Percentiles rank a stretch among this genome's conserved stretches.
Evolutionary conservation across 352 stramenopile genomes (phyloP).

Genomic region (Phytophthora pluvialis): DNA sequence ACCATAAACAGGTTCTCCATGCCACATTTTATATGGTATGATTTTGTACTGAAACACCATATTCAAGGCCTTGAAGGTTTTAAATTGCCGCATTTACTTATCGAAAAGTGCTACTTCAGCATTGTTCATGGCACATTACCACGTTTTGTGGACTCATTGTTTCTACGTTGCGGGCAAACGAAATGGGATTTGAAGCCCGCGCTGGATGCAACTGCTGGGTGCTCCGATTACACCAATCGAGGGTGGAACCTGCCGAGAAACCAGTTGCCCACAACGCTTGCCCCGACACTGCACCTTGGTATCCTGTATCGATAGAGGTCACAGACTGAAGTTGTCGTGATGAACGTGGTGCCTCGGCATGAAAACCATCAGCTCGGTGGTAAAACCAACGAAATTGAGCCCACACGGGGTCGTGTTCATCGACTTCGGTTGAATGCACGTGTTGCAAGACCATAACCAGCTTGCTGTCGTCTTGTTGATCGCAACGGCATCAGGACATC

Average conservation of each 20-base stretch:
- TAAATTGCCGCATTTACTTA: not conserved
- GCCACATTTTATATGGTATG: not conserved
- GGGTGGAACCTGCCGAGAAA: conserved; percentile 25
- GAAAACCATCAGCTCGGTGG: conserved; percentile 1
- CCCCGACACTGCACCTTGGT: conserved; percentile 7
- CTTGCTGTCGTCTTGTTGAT: conserved; percentile 1
- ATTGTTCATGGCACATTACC: not conserved
- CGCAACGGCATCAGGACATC: conserved; percentile 2
- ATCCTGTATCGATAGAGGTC: conserved; percentile 2
- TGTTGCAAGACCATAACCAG: not conserved
- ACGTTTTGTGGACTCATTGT: conserved; percentile 29
- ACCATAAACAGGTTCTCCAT: not conserved
- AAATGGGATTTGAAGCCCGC: conserved; percentile 17
- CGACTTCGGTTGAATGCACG: too few relatives aligned
- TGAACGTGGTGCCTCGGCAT: not conserved
- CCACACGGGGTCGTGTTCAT: not conserved
- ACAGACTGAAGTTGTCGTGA: conserved; percentile 2
- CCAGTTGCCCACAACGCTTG: conserved; percentile 24
- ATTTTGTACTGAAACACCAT: not conserved
- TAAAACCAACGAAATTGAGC: conserved; percentile 4
- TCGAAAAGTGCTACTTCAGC: not conserved
- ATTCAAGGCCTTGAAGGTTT: not conserved
- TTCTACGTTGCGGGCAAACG: conserved; percentile 25
- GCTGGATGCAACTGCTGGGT: conserved; percentile 21
- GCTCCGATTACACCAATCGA: conserved; percentile 21